A percentile compares a stretch with the other conserved stretches of the same genome.
Conservation (phyloP, 345 rosid species). For the Pugionium cornutum region DNA sequence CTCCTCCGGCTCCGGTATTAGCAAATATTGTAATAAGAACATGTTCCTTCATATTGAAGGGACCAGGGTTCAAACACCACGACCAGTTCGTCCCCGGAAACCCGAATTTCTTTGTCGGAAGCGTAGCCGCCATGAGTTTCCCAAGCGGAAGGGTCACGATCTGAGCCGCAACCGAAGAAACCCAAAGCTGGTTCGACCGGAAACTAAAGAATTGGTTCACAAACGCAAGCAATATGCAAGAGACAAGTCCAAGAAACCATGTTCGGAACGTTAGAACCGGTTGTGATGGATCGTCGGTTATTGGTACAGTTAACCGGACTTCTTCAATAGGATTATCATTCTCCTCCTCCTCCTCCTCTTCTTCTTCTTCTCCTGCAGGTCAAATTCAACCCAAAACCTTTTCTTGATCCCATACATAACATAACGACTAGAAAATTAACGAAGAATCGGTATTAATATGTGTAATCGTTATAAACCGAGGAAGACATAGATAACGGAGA, state of each 20-base stretch:
- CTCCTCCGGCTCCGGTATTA: conserved; percentile 49
- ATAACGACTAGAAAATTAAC: neutral
- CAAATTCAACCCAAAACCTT: neutral
- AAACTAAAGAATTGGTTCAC: conserved; percentile 55
- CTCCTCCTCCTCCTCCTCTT: conserved; percentile 36
- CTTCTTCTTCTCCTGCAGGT: conserved; percentile 36
- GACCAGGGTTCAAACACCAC: conserved; percentile 56
- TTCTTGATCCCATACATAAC: neutral
- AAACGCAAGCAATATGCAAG: conserved; percentile 54
- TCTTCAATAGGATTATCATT: conserved; percentile 61
- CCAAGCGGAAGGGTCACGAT: conserved; percentile 53
- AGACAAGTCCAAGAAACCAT: conserved; percentile 52
- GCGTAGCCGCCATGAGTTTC: conserved; percentile 52
- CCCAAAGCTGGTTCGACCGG: conserved; percentile 46
- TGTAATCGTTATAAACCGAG: conserved; percentile 5
- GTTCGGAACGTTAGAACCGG: conserved; percentile 57
- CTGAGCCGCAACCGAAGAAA: conserved; percentile 47
- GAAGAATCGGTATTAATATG: neutral
- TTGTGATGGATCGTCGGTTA: conserved; percentile 51
- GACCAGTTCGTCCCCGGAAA: conserved; percentile 44
- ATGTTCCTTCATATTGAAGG: conserved; percentile 56
- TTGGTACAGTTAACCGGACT: conserved; percentile 59
- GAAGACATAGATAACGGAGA: neutral
- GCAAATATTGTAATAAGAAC: conserved; percentile 63
- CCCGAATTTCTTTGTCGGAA: conserved; percentile 42